A percentile compares a stretch with the other conserved stretches of the same genome.
phyloP scores from a whole-genome alignment of 371 early-diverging fungal genomes.

The Mortierella sp. region DNA sequence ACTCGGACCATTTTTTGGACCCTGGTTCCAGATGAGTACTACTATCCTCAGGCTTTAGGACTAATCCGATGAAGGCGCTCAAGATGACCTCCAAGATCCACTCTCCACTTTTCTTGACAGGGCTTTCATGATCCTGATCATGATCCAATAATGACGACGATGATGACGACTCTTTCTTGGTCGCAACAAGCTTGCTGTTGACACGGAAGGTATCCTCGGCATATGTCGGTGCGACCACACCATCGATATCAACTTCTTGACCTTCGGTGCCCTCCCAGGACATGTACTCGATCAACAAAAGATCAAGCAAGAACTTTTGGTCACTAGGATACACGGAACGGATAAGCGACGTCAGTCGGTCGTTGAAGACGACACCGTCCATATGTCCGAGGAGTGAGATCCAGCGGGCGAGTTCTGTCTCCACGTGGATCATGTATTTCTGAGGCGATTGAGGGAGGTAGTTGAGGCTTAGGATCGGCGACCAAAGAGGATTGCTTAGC shows the following conservation, averaged over 20 bases:
- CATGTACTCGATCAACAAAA: constrained; percentile 44
- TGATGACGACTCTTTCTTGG: background rate
- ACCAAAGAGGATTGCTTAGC: constrained; percentile 48
- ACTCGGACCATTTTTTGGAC: constrained; percentile 34
- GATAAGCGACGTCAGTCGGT: constrained; percentile 30
- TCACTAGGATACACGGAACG: constrained; percentile 52
- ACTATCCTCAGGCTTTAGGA: constrained; percentile 49
- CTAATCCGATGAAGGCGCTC: constrained; percentile 35
- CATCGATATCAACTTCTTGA: constrained; percentile 8
- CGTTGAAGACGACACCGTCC: constrained; percentile 42
- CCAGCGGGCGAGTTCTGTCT: constrained; percentile 39
- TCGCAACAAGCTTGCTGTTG: too few species aligned
- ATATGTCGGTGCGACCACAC: constrained; percentile 2
- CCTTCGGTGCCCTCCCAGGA: constrained; percentile 34
- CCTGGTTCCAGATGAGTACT: constrained; percentile 25
- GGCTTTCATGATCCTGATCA: background rate
- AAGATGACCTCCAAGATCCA: constrained; percentile 42
- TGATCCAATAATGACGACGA: too few species aligned
- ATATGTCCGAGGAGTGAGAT: constrained; percentile 26
- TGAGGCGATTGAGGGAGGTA: constrained; percentile 22
- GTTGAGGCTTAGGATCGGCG: constrained; percentile 27
- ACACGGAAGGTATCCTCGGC: background rate
- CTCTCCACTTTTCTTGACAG: constrained; percentile 20
- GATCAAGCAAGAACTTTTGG: constrained; percentile 51
- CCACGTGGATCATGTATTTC: constrained; percentile 17